Evolutionary conservation across 805 yeast species (phyloP).

Genomic region (Brettanomyces anomalus): DNA sequence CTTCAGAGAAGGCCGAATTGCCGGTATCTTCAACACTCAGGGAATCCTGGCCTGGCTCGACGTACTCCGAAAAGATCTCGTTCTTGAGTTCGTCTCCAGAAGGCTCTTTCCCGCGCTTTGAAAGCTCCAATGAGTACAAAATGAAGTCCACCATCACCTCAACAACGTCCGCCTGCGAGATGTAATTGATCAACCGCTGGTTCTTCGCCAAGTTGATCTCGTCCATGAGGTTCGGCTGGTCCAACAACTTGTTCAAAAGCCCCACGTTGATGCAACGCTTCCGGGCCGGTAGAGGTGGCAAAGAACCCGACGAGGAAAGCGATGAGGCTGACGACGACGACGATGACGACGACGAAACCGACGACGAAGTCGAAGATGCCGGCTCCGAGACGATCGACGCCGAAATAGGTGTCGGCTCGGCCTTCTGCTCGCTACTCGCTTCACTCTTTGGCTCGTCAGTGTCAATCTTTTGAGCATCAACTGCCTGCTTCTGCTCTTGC

Average conservation of each 20-base stretch:
- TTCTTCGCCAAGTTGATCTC: conserved; percentile 28
- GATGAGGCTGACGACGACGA: neutral
- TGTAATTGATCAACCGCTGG: conserved; percentile 23
- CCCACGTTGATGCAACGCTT: conserved; percentile 13
- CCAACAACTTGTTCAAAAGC: conserved; percentile 25
- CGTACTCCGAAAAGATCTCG: conserved; percentile 9
- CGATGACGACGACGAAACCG: neutral
- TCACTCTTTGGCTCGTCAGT: neutral
- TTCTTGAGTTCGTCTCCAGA: conserved; percentile 2
- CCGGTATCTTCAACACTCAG: conserved; percentile 1
- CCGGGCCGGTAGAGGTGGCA: neutral
- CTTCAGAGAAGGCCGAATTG: neutral
- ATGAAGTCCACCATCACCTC: conserved; percentile 22
- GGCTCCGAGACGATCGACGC: neutral
- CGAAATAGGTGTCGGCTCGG: neutral
- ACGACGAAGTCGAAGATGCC: neutral
- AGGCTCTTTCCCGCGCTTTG: conserved; percentile 6
- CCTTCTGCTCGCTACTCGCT: neutral
- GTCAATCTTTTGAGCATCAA: neutral
- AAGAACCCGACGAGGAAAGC: neutral
- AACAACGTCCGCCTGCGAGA: conserved; percentile 25
- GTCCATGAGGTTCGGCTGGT: conserved; percentile 28
- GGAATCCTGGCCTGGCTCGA: conserved; percentile 1
- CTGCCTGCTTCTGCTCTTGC: neutral
- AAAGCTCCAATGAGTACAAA: conserved; percentile 19